Evolutionary conservation across 2,329 filamentous ascomycete genomes (phyloP).

Genomic region (Colletotrichum cuscutae): DNA sequence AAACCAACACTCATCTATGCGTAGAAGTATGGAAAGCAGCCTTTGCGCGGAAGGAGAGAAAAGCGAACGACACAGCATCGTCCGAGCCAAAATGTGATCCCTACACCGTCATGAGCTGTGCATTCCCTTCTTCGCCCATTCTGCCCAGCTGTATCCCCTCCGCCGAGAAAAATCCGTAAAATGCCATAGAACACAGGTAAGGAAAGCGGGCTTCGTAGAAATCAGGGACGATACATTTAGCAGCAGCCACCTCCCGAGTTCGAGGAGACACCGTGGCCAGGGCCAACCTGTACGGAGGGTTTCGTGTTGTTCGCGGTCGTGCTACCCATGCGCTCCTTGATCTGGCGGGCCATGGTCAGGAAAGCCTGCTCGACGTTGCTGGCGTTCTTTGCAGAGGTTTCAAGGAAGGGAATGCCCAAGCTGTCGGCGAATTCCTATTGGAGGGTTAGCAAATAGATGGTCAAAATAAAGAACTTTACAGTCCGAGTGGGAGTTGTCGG

Average conservation of each 20-base stretch:
- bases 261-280: conserved; percentile 92
- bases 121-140: conserved; percentile 16
- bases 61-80: conserved; percentile 34
- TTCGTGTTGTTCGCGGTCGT: conserved; percentile 97
- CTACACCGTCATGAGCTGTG: conserved; percentile 31
- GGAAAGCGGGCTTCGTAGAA: conserved; percentile 28
- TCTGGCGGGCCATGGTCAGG: conserved; percentile 99
- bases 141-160: conserved; percentile 30
- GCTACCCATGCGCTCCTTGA: conserved; percentile 99
- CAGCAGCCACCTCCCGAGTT: conserved; percentile 90
- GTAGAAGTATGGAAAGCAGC: conserved; percentile 35
- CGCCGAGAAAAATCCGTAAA: conserved; percentile 34
- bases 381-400: conserved; percentile 99
- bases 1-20: conserved; percentile 36
- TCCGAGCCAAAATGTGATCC: conserved; percentile 29
- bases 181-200: conserved; percentile 35
- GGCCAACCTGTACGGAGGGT: conserved; percentile 94
- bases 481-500: neutral
- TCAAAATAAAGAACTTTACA: neutral
- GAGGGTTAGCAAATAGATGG: neutral
- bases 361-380: conserved; percentile 99
- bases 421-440: conserved; percentile 96
- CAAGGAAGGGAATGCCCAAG: conserved; percentile 98
- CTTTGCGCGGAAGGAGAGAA: conserved; percentile 21
- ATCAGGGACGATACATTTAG: conserved; percentile 61